phyloP scores from a whole-genome alignment of 2,329 filamentous ascomycete genomes.

The Colletotrichum sp. region DNA sequence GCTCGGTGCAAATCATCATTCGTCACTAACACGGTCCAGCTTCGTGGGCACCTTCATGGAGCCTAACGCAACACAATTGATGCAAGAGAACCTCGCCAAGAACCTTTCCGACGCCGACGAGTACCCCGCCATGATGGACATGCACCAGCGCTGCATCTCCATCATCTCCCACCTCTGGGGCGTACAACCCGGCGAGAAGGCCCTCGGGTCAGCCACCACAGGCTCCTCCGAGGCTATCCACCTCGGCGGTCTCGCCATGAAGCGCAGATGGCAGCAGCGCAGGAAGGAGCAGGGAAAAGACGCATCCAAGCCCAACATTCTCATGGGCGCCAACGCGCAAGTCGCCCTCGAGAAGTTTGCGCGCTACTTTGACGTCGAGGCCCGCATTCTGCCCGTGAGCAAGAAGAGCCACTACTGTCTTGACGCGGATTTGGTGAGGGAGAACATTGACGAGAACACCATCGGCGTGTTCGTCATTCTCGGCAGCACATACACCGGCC shows the following conservation, averaged over 20 bases:
- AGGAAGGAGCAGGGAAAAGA: slow-evolving; percentile 66
- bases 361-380: slow-evolving; percentile 76
- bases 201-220: slow-evolving; percentile 73
- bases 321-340: slow-evolving; percentile 78
- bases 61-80: slow-evolving; percentile 65
- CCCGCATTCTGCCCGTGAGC: slow-evolving; percentile 67
- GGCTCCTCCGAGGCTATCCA: slow-evolving; percentile 76
- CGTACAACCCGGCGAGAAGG: slow-evolving; percentile 63
- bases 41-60: slow-evolving; percentile 80
- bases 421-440: slow-evolving; percentile 66
- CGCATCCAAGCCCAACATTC: slow-evolving; percentile 69
- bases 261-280: slow-evolving; percentile 74
- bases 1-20: rapidly evolving
- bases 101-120: slow-evolving; percentile 76
- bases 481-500: slow-evolving; percentile 75
- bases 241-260: slow-evolving; percentile 75
- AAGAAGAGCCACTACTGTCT: slow-evolving; percentile 65
- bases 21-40: slow-evolving; percentile 33
- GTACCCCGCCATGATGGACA: slow-evolving; percentile 61
- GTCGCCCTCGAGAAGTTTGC: slow-evolving; percentile 77
- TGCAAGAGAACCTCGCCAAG: slow-evolving; percentile 72
- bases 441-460: slow-evolving; percentile 77
- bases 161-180: slow-evolving; percentile 74
- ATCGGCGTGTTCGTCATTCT: slow-evolving; percentile 79
- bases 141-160: slow-evolving; percentile 71